A percentile compares a stretch with the other conserved stretches of the same genome.
Conservation (phyloP, 495 filamentous ascomycete genomes). For the Aspergillus taichungensis region DNA sequence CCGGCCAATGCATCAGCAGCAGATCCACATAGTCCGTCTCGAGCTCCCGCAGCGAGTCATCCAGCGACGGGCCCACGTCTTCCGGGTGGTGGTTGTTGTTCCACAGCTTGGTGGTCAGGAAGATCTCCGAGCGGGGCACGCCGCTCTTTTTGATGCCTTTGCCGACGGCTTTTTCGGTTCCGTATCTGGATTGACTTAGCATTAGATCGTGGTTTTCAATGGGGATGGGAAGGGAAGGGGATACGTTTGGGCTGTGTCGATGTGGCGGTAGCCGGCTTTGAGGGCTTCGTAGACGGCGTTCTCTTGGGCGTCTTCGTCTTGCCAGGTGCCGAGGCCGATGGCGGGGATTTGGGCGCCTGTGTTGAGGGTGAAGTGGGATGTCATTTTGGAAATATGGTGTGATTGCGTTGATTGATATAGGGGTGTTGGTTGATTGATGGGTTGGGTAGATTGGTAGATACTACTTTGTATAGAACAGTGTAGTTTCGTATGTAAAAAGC, state of each 20-base stretch:
- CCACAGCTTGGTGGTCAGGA: conserved; percentile 67
- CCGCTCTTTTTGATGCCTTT: conserved; percentile 46
- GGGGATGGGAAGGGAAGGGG: not conserved
- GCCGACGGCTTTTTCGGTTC: conserved; percentile 44
- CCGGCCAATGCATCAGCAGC: conserved; percentile 63
- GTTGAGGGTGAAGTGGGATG: conserved; percentile 38
- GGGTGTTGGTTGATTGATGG: too few relatives aligned
- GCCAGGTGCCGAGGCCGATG: conserved; percentile 43
- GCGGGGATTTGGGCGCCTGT: conserved; percentile 43
- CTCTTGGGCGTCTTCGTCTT: conserved; percentile 39
- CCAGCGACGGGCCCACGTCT: conserved; percentile 48
- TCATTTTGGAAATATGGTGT: conserved; percentile 3
- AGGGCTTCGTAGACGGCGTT: conserved; percentile 37
- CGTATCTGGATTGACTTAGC: conserved; percentile 29
- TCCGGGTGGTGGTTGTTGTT: conserved; percentile 57
- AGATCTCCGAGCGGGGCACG: conserved; percentile 51
- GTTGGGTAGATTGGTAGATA: too few relatives aligned
- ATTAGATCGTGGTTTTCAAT: not conserved
- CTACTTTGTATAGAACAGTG: too few relatives aligned
- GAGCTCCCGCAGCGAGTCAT: conserved; percentile 53
- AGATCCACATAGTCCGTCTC: conserved; percentile 60
- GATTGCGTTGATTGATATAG: too few relatives aligned
- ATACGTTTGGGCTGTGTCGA: conserved; percentile 46
- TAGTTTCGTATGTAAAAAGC: too few relatives aligned
- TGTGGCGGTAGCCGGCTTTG: conserved; percentile 52